Evolutionary conservation across 2,329 filamentous ascomycete species (phyloP).

Genomic region (Fusarium keratoplasticum): DNA sequence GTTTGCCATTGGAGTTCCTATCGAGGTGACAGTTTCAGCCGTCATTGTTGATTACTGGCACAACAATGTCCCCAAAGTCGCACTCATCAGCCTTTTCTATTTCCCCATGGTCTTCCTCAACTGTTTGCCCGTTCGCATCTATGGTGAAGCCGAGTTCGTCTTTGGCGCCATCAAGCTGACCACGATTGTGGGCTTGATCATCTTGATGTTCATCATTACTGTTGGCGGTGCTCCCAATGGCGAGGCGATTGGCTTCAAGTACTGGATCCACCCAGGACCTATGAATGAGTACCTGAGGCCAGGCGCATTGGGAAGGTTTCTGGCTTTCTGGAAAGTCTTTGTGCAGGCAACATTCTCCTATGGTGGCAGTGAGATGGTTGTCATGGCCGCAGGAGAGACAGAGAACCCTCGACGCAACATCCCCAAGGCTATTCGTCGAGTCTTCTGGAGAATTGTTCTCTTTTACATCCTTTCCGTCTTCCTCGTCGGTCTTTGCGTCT

Average conservation of each 20-base stretch:
- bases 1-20: slow-evolving; percentile 67
- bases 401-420: slow-evolving; percentile 73
- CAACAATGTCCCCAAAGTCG: slow-evolving; percentile 40
- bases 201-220: slow-evolving; percentile 58
- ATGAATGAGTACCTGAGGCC: slow-evolving; percentile 62
- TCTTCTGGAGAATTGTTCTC: slow-evolving; percentile 70
- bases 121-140: slow-evolving; percentile 22
- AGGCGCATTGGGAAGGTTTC: slow-evolving; percentile 64
- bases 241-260: slow-evolving; percentile 56
- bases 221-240: slow-evolving; percentile 66
- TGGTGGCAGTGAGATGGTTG: slow-evolving; percentile 71
- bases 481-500: slow-evolving; percentile 70
- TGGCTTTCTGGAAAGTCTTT: slow-evolving; percentile 69
- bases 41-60: slow-evolving; percentile 73
- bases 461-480: slow-evolving; percentile 74
- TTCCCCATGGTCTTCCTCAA: slow-evolving; percentile 26
- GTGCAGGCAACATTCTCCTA: slow-evolving; percentile 71
- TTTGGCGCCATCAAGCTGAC: slow-evolving; percentile 71
- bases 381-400: slow-evolving; percentile 74
- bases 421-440: slow-evolving; percentile 72
- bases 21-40: slow-evolving; percentile 68
- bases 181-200: slow-evolving; percentile 67
- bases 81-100: slow-evolving; percentile 15
- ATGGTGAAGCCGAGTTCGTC: slow-evolving; percentile 70
- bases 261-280: slow-evolving; percentile 55